phyloP scores from a whole-genome alignment of 75 land plant genomes.

The Gnetum montanum region DNA sequence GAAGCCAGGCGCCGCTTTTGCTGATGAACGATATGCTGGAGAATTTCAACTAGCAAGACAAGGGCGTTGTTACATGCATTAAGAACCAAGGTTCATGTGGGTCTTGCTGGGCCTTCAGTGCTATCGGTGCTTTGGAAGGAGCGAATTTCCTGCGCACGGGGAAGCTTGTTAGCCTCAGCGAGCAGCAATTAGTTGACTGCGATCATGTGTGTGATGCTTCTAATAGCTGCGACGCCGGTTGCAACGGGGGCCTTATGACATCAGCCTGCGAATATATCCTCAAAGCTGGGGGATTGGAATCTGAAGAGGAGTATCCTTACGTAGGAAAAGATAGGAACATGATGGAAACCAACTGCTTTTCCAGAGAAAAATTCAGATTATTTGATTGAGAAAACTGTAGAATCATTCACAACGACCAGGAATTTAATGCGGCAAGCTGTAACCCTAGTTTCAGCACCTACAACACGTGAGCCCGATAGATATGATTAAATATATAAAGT shows the following conservation, averaged over 20 bases:
- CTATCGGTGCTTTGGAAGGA: constrained; percentile 60
- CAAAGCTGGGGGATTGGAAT: constrained; percentile 52
- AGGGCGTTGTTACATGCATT: constrained; percentile 76
- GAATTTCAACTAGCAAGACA: constrained; percentile 84
- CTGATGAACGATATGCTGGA: constrained; percentile 63
- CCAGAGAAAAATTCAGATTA: too few species aligned
- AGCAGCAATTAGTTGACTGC: constrained; percentile 70
- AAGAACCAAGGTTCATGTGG: constrained; percentile 81
- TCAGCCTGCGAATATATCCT: constrained; percentile 47
- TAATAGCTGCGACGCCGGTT: constrained; percentile 47
- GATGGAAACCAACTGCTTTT: too few species aligned
- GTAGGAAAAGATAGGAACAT: constrained; percentile 41
- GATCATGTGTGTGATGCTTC: constrained; percentile 59
- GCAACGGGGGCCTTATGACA: constrained; percentile 69
- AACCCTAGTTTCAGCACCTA: too few species aligned
- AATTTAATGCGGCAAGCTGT: too few species aligned
- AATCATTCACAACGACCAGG: too few species aligned
- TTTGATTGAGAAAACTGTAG: too few species aligned
- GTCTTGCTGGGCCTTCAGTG: constrained; percentile 71
- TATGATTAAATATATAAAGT: too few species aligned
- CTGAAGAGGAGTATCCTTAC: constrained; percentile 54
- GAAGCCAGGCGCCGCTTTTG: constrained; percentile 51
- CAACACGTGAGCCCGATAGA: too few species aligned
- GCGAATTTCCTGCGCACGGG: constrained; percentile 58
- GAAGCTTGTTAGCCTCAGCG: constrained; percentile 56